Percentiles rank a stretch among this genome's conserved stretches.
Evolutionary conservation across 2,329 filamentous ascomycete genomes (phyloP).

Genomic region (Sphaceloma murrayae): DNA sequence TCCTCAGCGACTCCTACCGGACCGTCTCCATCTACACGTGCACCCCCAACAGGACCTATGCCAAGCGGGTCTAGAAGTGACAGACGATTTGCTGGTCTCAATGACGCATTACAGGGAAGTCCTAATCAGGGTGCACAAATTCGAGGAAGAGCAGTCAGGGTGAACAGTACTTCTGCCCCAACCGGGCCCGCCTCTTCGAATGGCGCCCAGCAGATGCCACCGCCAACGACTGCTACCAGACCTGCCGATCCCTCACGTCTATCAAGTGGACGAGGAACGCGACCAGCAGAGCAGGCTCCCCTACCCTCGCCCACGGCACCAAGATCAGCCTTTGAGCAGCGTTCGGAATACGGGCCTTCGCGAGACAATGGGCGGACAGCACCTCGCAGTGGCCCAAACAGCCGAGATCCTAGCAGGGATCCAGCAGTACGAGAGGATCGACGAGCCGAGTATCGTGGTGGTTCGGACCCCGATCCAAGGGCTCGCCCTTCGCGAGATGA

Average conservation of each 20-base stretch:
- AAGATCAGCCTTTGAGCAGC: slow-evolving; percentile 1
- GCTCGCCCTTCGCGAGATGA: background rate
- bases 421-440: slow-evolving; percentile 12
- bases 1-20: slow-evolving; percentile 24
- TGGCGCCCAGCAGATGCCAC: slow-evolving; percentile 11
- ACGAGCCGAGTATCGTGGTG: slow-evolving; percentile 4
- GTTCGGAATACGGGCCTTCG: slow-evolving; percentile 1
- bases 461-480: background rate
- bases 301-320: slow-evolving; percentile 3
- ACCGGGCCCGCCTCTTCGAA: slow-evolving; percentile 6
- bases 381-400: slow-evolving; percentile 15
- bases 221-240: background rate
- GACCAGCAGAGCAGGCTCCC: background rate
- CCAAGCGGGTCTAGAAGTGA: slow-evolving; percentile 23
- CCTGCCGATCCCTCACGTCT: slow-evolving; percentile 14
- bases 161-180: slow-evolving; percentile 1
- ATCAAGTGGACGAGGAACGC: background rate
- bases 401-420: slow-evolving; percentile 25
- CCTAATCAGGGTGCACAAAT: slow-evolving; percentile 12
- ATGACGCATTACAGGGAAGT: slow-evolving; percentile 18
- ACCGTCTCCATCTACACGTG: slow-evolving; percentile 24
- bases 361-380: slow-evolving; percentile 5
- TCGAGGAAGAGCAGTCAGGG: slow-evolving; percentile 2
- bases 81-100: slow-evolving; percentile 27
- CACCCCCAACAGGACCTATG: slow-evolving; percentile 26